A percentile compares a stretch with the other conserved stretches of the same genome.
These are phyloP conservation scores for Prunus mume DNA, from an alignment of 306 rosid genomes.

Conservation along the genomic window DNA sequence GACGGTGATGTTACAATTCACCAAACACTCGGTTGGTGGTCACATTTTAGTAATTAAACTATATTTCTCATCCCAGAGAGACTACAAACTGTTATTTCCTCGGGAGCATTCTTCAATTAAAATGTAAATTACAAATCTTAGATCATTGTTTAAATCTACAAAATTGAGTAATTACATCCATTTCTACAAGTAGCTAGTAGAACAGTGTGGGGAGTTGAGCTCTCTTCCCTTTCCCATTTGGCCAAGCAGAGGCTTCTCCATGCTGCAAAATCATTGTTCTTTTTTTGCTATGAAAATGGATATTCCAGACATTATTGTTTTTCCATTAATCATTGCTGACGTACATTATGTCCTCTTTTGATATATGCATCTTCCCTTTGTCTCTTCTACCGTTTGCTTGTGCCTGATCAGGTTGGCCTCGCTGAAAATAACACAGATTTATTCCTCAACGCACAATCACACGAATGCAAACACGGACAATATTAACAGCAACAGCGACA, in stretches of 20 bases:
- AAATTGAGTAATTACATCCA: slow-evolving; percentile 26
- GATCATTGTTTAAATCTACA: slow-evolving; percentile 20
- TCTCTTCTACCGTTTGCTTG: slow-evolving; percentile 43
- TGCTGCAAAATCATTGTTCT: neutral
- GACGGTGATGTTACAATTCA: neutral
- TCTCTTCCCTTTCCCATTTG: neutral
- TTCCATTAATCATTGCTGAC: slow-evolving; percentile 25
- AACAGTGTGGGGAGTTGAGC: neutral
- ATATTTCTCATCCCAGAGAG: neutral
- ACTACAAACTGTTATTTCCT: neutral
- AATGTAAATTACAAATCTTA: slow-evolving; percentile 1
- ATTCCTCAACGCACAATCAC: neutral
- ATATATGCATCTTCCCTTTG: slow-evolving; percentile 63
- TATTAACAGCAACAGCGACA: neutral
- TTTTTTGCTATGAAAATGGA: neutral
- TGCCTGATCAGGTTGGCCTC: slow-evolving; percentile 64
- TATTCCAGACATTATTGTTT: neutral
- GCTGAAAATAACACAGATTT: slow-evolving; percentile 42
- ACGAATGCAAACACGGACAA: neutral
- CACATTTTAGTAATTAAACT: neutral
- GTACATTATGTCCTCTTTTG: slow-evolving; percentile 60
- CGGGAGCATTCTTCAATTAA: slow-evolving; percentile 8
- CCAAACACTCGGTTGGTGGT: neutral
- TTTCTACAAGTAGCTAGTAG: neutral
- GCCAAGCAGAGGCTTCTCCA: neutral